Evolutionary conservation across 371 early-diverging fungal genomes (phyloP).

Genomic region (Mucor racemosus): DNA sequence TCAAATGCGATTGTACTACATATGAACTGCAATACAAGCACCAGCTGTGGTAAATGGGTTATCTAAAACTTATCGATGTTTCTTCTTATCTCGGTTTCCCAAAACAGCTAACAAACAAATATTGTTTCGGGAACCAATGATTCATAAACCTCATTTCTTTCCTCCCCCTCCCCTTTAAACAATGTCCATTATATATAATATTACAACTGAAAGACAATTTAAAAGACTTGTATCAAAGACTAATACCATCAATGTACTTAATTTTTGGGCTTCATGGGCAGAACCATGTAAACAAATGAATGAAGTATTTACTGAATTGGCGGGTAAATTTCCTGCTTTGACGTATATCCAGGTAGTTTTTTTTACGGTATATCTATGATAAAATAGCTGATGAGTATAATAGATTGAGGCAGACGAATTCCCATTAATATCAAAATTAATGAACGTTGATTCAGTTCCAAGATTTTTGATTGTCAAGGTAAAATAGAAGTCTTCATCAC

Average conservation of each 20-base stretch:
- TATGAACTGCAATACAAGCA: background rate
- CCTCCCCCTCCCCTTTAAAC: background rate
- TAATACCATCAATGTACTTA: slow-evolving; percentile 54
- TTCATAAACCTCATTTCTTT: background rate
- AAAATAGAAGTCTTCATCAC: background rate
- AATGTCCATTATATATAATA: slow-evolving; percentile 34
- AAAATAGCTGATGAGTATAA: background rate
- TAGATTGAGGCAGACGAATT: slow-evolving; percentile 5
- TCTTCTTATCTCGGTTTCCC: slow-evolving; percentile 4
- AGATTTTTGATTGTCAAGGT: slow-evolving; percentile 2
- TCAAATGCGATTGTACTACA: background rate
- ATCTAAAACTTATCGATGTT: background rate
- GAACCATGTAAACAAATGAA: slow-evolving; percentile 88
- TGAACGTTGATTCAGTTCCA: background rate
- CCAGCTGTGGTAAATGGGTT: background rate
- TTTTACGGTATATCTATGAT: background rate
- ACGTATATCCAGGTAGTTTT: background rate
- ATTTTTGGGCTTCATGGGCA: slow-evolving; percentile 91
- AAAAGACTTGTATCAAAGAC: slow-evolving; percentile 19
- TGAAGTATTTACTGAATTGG: slow-evolving; percentile 80
- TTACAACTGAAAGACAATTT: slow-evolving; percentile 38
- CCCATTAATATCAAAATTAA: slow-evolving; percentile 57
- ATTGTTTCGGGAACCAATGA: background rate
- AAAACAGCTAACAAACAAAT: slow-evolving; percentile 10
- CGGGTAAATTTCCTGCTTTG: slow-evolving; percentile 39